These are phyloP conservation scores for Ephemerocybe angulata DNA, from an alignment of 768 basidiomycete species.

Conservation along the genomic window DNA sequence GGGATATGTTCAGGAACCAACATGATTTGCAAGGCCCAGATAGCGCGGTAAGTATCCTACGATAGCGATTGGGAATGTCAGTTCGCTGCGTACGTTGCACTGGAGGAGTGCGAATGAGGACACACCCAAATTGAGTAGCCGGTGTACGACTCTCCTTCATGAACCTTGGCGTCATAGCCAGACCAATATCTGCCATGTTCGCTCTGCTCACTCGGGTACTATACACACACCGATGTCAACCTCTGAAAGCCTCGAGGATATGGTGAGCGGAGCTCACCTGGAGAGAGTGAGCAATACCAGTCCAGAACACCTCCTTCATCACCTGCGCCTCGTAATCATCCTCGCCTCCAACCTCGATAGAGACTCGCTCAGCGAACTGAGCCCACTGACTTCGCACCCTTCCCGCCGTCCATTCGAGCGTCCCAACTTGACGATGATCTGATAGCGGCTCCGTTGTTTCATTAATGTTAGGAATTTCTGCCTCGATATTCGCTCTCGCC, in stretches of 20 bases:
- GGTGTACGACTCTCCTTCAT: conserved; percentile 65
- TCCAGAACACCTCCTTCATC: conserved; percentile 53
- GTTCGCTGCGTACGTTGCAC: no score
- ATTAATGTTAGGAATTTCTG: conserved; percentile 22
- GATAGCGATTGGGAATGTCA: neutral
- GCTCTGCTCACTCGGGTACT: conserved; percentile 77
- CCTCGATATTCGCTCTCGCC: conserved; percentile 49
- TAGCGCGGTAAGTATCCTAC: conserved; percentile 75
- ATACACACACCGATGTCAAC: conserved; percentile 9
- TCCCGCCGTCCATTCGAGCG: conserved; percentile 50
- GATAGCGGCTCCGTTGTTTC: neutral
- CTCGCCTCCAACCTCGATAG: conserved; percentile 41
- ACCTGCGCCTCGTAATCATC: conserved; percentile 28
- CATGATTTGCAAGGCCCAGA: conserved; percentile 76
- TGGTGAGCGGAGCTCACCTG: conserved; percentile 35
- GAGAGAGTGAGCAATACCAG: conserved; percentile 59
- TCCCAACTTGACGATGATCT: conserved; percentile 10
- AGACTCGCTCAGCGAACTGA: conserved; percentile 51
- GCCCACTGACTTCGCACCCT: conserved; percentile 50
- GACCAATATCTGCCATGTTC: conserved; percentile 72
- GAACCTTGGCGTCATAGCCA: conserved; percentile 65
- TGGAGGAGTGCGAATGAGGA: conserved; percentile 2
- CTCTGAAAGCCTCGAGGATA: neutral
- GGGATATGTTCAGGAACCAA: conserved; percentile 74
- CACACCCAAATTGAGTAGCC: conserved; percentile 79